Conservation (phyloP, 352 stramenopile species). For the Globisporangium okanoganense region DNA sequence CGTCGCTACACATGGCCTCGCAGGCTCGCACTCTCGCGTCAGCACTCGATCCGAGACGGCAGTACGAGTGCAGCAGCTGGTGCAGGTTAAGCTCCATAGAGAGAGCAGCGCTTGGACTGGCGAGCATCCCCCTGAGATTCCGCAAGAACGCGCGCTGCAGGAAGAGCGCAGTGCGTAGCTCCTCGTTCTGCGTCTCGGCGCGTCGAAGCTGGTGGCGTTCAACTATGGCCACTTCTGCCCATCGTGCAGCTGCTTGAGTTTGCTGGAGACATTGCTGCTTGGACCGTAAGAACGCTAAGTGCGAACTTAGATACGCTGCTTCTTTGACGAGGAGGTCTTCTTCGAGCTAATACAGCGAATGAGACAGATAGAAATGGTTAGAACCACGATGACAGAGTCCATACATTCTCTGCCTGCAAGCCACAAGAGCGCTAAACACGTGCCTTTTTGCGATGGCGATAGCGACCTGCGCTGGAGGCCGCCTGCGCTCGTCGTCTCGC, state of each 20-base stretch:
- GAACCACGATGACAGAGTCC: too few species aligned
- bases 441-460: conserved; percentile 7
- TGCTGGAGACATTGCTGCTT: background rate
- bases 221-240: background rate
- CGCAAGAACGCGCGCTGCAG: conserved; percentile 2
- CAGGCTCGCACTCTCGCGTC: background rate
- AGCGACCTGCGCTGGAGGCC: conserved; percentile 2
- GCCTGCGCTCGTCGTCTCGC: background rate
- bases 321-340: background rate
- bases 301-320: background rate
- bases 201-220: background rate
- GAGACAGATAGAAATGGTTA: too few species aligned
- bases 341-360: background rate
- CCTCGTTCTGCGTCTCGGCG: background rate
- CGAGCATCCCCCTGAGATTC: conserved; percentile 9
- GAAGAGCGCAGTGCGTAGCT: conserved; percentile 1
- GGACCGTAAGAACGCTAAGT: background rate
- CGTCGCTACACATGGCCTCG: background rate
- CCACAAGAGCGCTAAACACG: background rate
- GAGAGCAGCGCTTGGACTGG: background rate
- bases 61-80: conserved; percentile 7
- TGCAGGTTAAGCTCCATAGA: conserved; percentile 7
- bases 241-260: background rate
- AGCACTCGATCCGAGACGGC: background rate
- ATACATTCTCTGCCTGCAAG: too few species aligned